Conservation (phyloP, 345 rosid species). For the Eucalyptus pauciflora region DNA sequence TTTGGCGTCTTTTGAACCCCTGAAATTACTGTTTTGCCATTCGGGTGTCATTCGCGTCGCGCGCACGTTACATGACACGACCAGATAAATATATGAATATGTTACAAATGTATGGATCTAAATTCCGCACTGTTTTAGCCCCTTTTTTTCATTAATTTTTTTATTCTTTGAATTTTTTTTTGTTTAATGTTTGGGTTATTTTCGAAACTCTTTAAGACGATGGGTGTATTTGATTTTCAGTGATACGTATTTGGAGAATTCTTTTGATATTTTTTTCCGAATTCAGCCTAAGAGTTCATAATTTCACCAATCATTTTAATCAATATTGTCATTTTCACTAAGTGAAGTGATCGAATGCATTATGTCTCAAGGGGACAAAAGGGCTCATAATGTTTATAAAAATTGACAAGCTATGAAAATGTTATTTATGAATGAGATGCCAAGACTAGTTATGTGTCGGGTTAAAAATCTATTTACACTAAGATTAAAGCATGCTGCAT, state of each 20-base stretch:
- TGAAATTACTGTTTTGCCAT: not conserved
- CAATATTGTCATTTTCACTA: not conserved
- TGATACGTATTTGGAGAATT: not conserved
- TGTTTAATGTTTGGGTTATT: not conserved
- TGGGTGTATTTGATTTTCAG: not conserved
- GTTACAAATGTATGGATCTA: not conserved
- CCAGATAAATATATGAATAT: not conserved
- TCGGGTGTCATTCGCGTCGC: not conserved
- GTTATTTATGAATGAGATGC: not conserved
- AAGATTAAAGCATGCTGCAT: not conserved
- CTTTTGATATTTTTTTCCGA: not conserved
- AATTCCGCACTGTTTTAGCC: not conserved
- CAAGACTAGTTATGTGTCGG: not conserved
- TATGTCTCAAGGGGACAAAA: not conserved
- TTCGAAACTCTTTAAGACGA: not conserved
- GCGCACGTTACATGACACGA: not conserved
- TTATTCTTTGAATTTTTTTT: not conserved
- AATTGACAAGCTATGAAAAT: not conserved
- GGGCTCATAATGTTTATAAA: not conserved
- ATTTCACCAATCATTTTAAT: not conserved
- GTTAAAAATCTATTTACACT: not conserved
- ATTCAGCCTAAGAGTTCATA: rapidly evolving
- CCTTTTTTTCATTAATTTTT: not conserved
- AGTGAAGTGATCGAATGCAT: not conserved
- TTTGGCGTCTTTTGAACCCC: not conserved